A percentile compares a stretch with the other conserved stretches of the same genome.
phyloP scores from a whole-genome alignment of 2,329 filamentous ascomycete genomes.

The Aspergillus luchuensis region DNA sequence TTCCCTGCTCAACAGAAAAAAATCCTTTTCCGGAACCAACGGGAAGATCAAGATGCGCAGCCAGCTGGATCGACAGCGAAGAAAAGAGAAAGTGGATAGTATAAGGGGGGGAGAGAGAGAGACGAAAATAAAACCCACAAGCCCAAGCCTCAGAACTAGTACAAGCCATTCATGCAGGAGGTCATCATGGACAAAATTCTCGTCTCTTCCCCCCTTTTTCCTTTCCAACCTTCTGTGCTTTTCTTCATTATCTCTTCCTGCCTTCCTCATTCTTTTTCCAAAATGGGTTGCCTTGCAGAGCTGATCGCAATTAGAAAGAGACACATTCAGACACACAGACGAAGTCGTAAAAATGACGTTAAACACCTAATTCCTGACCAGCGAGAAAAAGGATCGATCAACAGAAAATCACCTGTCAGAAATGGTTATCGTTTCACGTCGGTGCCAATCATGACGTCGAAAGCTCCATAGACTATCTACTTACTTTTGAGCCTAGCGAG shows the following conservation, averaged over 20 bases:
- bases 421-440: slow-evolving; percentile 4
- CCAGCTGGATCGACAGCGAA: neutral
- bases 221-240: neutral
- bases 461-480: neutral
- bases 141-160: neutral
- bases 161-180: slow-evolving; percentile 7
- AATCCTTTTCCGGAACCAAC: neutral
- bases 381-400: neutral
- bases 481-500: neutral
- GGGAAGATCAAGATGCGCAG: slow-evolving; percentile 1
- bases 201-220: neutral
- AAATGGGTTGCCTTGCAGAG: slow-evolving; percentile 1
- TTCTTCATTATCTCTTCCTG: neutral
- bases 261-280: neutral
- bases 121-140: neutral
- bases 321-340: neutral
- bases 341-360: neutral
- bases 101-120: neutral
- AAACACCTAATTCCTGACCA: neutral
- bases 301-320: slow-evolving; percentile 7
- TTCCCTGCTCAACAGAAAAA: neutral
- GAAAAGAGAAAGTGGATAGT: neutral
- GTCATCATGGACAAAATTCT: neutral
- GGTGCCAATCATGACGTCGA: neutral
- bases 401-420: slow-evolving; percentile 3